Conservation (phyloP, 345 rosid genomes). For the Lepidium africanum region DNA sequence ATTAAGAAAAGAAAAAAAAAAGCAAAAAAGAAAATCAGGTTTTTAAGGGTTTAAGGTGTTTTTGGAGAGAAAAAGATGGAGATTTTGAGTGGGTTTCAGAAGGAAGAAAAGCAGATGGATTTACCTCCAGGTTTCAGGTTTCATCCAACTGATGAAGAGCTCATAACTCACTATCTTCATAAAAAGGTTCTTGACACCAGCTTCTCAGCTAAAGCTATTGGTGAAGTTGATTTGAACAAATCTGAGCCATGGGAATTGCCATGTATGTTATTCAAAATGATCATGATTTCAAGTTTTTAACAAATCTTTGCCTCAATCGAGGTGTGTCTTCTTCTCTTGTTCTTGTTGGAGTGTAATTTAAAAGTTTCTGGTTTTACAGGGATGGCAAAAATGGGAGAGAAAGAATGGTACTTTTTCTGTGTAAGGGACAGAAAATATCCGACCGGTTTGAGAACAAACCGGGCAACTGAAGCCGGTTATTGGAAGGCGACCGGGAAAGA, state of each 20-base stretch:
- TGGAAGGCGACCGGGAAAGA: conserved; percentile 99
- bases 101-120: conserved; percentile 59
- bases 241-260: conserved; percentile 98
- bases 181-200: conserved; percentile 56
- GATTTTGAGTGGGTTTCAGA: conserved; percentile 23
- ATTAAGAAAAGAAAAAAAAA: background rate
- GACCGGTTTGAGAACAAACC: conserved; percentile 75
- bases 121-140: conserved; percentile 91
- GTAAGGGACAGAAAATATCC: conserved; percentile 88
- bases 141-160: conserved; percentile 98
- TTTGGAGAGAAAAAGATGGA: conserved; percentile 8
- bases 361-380: conserved; percentile 30
- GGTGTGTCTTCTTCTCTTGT: background rate
- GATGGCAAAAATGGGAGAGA: conserved; percentile 99
- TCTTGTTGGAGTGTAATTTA: background rate
- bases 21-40: background rate
- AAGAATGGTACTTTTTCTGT: conserved; percentile 96
- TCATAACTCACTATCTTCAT: conserved; percentile 68
- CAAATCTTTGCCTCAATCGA: background rate
- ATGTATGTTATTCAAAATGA: conserved; percentile 31
- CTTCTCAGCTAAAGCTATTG: conserved; percentile 75
- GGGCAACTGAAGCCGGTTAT: conserved; percentile 87
- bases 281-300: background rate
- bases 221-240: conserved; percentile 92
- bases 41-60: conserved; percentile 25